Percentiles rank a stretch among this genome's conserved stretches.
These are phyloP conservation scores for Globisporangium okanoganense DNA, from an alignment of 352 stramenopile species.

Conservation along the genomic window DNA sequence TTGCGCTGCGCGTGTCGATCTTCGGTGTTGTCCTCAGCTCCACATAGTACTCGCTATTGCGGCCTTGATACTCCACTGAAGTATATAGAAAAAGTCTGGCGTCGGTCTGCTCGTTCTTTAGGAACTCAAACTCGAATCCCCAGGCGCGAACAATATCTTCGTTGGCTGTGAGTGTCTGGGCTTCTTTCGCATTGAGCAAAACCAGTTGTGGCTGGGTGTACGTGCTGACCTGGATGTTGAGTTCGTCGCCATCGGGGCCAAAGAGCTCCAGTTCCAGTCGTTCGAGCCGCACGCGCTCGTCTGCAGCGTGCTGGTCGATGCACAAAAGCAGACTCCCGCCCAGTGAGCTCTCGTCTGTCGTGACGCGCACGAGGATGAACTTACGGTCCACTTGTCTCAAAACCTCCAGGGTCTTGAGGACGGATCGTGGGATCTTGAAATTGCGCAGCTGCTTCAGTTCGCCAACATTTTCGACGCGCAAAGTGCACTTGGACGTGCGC, in stretches of 20 bases:
- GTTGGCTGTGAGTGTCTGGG: conserved; percentile 34
- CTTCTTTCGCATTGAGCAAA: conserved; percentile 53
- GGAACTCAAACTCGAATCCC: conserved; percentile 72
- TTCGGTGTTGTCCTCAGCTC: conserved; percentile 45
- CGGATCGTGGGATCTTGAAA: conserved; percentile 65
- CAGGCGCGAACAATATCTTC: conserved; percentile 61
- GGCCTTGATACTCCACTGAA: not conserved
- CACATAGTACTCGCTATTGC: conserved; percentile 7
- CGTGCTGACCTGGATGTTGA: conserved; percentile 48
- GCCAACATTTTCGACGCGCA: conserved; percentile 35
- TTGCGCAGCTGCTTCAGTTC: conserved; percentile 15
- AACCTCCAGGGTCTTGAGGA: conserved; percentile 62
- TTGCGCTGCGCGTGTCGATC: conserved; percentile 68
- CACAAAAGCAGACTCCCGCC: conserved; percentile 49
- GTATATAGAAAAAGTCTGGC: not conserved
- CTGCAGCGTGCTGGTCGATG: conserved; percentile 90
- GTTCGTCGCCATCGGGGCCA: conserved; percentile 38
- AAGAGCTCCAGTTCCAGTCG: conserved; percentile 73
- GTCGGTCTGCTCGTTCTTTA: conserved; percentile 7
- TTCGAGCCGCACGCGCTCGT: conserved; percentile 87
- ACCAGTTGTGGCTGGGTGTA: conserved; percentile 51
- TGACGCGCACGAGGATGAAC: conserved; percentile 81
- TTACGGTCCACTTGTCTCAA: conserved; percentile 89
- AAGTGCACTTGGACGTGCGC: conserved; percentile 11
- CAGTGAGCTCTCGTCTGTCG: conserved; percentile 10